These are phyloP conservation scores for Rhodotorula sp. DNA, from an alignment of 1,284 basidiomycete species.

Conservation along the genomic window DNA sequence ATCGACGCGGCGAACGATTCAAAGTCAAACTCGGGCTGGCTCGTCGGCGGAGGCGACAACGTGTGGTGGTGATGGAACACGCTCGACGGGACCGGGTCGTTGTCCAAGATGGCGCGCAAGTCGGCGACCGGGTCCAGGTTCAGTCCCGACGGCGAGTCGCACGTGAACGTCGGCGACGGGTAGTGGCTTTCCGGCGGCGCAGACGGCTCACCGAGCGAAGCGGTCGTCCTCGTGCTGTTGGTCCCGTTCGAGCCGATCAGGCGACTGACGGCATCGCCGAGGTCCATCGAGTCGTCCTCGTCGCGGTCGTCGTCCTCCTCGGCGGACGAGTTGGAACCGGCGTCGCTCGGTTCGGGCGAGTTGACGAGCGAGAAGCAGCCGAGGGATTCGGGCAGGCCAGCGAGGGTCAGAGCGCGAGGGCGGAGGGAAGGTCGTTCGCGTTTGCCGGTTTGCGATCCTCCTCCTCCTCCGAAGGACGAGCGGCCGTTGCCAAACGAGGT, in stretches of 20 bases:
- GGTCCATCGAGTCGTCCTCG: slow-evolving; percentile 19
- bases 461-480: background rate
- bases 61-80: slow-evolving; percentile 3
- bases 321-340: slow-evolving; percentile 3
- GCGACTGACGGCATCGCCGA: background rate
- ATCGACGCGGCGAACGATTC: slow-evolving; percentile 36
- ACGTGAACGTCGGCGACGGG: slow-evolving; percentile 36
- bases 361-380: slow-evolving; percentile 38
- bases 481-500: background rate
- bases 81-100: slow-evolving; percentile 35
- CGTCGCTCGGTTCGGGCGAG: slow-evolving; percentile 23
- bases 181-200: slow-evolving; percentile 30
- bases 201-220: slow-evolving; percentile 12
- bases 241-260: background rate
- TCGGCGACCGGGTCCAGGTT: slow-evolving; percentile 30
- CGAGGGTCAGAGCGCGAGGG: slow-evolving; percentile 33
- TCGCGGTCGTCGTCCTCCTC: slow-evolving; percentile 8
- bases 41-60: slow-evolving; percentile 5
- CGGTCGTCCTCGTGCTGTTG: background rate
- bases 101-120: slow-evolving; percentile 36
- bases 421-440: slow-evolving; percentile 1
- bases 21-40: slow-evolving; percentile 29
- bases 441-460: background rate
- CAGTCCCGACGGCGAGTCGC: slow-evolving; percentile 25
- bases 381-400: slow-evolving; percentile 35